A percentile compares a stretch with the other conserved stretches of the same genome.
Evolutionary conservation across 2,329 filamentous ascomycete genomes (phyloP).

Genomic region (Domatiomyces globalis): DNA sequence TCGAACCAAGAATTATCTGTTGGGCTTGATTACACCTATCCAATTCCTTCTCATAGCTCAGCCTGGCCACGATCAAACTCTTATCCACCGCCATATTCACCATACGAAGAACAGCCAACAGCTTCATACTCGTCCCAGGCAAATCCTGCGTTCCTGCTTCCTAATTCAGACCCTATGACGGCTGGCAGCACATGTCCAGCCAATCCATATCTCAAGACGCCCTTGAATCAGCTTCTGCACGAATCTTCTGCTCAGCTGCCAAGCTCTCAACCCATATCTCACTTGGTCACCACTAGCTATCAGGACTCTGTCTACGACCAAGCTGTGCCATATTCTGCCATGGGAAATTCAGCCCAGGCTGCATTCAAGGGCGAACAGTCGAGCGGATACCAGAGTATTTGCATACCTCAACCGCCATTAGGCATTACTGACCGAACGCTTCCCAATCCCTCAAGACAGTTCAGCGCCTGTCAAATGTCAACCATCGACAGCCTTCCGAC

Average conservation of each 20-base stretch:
- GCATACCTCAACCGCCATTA: slow-evolving; percentile 17
- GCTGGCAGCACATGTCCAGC: slow-evolving; percentile 5
- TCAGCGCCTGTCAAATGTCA: not conserved
- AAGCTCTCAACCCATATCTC: slow-evolving; percentile 21
- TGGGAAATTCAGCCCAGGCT: slow-evolving; percentile 18
- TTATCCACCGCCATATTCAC: slow-evolving; percentile 12
- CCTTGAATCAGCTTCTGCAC: slow-evolving; percentile 8
- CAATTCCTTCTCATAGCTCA: no score
- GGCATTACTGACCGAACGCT: slow-evolving; percentile 24
- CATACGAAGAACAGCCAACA: slow-evolving; percentile 25
- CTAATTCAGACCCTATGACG: slow-evolving; percentile 21
- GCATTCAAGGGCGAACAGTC: slow-evolving; percentile 19
- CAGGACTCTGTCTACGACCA: not conserved
- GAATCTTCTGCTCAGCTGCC: slow-evolving; percentile 21
- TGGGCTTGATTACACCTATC: no score
- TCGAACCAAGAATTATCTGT: no score
- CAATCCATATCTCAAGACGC: not conserved
- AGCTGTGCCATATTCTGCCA: slow-evolving; percentile 20
- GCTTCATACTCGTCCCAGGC: slow-evolving; percentile 23
- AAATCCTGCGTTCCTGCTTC: slow-evolving; percentile 23
- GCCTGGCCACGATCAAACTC: slow-evolving; percentile 2
- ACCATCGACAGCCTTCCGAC: not conserved
- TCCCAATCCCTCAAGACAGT: slow-evolving; percentile 21
- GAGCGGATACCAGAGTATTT: slow-evolving; percentile 19
- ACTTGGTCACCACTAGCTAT: not conserved